These are phyloP conservation scores for Luffa aegyptiaca DNA, from an alignment of 306 rosid genomes.

Conservation along the genomic window DNA sequence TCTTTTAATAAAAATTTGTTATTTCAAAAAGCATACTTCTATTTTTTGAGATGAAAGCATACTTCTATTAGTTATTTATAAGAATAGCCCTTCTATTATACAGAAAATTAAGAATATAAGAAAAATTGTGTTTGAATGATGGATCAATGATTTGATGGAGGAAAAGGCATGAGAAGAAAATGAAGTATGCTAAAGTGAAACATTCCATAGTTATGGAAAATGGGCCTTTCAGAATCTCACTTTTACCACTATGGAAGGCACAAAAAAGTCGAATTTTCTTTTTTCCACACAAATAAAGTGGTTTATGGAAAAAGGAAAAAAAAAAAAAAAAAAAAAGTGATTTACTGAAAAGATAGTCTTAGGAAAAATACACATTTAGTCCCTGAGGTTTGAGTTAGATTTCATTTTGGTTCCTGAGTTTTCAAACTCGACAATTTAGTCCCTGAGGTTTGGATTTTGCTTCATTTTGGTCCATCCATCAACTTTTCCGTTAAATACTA, in stretches of 20 bases:
- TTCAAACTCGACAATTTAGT: no score
- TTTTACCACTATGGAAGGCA: background rate
- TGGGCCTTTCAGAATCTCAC: background rate
- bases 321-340: no score
- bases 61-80: background rate
- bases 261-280: background rate
- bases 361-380: no score
- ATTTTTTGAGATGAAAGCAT: no score
- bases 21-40: background rate
- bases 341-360: no score
- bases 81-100: background rate
- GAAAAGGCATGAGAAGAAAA: background rate
- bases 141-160: background rate
- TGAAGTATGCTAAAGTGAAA: slow-evolving; percentile 5
- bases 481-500: no score
- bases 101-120: background rate
- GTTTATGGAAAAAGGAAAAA: no score
- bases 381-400: no score
- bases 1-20: background rate
- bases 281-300: background rate
- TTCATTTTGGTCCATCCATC: no score
- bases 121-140: background rate
- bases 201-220: slow-evolving; percentile 1
- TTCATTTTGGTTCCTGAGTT: no score
- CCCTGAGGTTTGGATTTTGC: no score